Conservation (phyloP, 257 asterid species). For the Solanum paucissectum region DNA sequence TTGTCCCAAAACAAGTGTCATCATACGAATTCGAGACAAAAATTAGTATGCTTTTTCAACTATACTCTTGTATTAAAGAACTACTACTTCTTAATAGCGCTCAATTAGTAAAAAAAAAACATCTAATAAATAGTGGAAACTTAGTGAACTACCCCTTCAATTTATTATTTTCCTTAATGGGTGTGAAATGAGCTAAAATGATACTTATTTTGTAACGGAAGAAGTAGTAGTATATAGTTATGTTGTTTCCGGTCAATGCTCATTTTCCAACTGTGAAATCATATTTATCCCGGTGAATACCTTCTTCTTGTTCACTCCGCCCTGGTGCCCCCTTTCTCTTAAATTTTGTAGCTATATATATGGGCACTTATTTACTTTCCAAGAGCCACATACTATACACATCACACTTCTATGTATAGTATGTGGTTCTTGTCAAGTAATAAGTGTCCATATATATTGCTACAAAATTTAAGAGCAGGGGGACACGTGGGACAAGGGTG, state of each 20-base stretch:
- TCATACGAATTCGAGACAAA: not conserved
- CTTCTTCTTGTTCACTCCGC: conserved; percentile 25
- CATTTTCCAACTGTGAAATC: conserved; percentile 33
- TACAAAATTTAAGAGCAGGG: not conserved
- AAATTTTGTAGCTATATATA: too few species aligned
- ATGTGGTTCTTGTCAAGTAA: conserved; percentile 2
- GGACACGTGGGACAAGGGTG: conserved; percentile 47
- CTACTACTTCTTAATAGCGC: not conserved
- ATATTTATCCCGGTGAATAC: conserved; percentile 41
- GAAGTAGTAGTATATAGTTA: not conserved
- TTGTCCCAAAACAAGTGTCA: not conserved
- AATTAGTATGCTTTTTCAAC: not conserved
- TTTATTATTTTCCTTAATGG: too few species aligned
- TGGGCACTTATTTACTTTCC: not conserved
- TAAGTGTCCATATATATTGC: conserved; percentile 21
- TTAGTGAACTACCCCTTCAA: not conserved
- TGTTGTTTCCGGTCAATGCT: conserved; percentile 21
- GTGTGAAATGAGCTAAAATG: not conserved
- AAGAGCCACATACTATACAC: too few species aligned
- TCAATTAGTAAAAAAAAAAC: not conserved
- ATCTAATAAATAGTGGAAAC: not conserved
- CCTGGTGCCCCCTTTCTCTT: not conserved
- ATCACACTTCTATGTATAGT: not conserved
- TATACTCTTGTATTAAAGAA: not conserved
- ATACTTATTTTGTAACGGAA: not conserved